Evolutionary conservation across 305 asterid genomes (phyloP), one percentile per base, ranked within the genome.

Genomic region (Ilex paraguariensis): DNA sequence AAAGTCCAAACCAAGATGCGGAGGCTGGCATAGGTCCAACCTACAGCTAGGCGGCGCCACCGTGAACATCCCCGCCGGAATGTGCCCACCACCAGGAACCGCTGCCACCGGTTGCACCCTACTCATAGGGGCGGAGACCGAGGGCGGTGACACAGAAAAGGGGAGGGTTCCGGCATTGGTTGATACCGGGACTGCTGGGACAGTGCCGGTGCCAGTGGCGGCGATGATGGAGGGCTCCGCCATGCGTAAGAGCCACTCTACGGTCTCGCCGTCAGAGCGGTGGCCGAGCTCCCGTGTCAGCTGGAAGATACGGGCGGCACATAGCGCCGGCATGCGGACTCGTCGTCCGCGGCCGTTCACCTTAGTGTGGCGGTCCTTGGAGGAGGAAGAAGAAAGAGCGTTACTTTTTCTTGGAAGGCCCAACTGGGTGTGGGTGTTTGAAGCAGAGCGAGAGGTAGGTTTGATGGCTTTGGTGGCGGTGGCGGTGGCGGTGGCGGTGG

Each of bases 221-320:
- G 81, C 85, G 60, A 81, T 66, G 33, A 89, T 78, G 0, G 91
- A 67, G 0, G 81, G 84, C 75, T 83, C 91, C 0, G 91, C 87
- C n/a, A 75, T 75, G 57, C 80, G 87, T 49, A 89, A 82, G 57
- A 89, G 83, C 96, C 96, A 89, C 74, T 77, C 86, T 7, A 89
- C 76, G 53, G 96, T 89, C 72, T 89, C 88, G 0, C 95, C 95
- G 46, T 89, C 91, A 44, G 90, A 74, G n/a, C 82, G 80, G 64
- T 73, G 90, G 11, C 90, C 91, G 6, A 89, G 75, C 50, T 88
- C 95, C 31, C 74, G 62, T 8, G 95, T 88, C 12, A 88, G 80
- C 73, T 86, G 96, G 66, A 88, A 89, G 2, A 89, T 75, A 0
- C 95, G 79, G 56, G 95, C 90, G 48, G 96, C 96, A 60, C 87